Conservation (phyloP, 495 filamentous ascomycete species). For the Talaromyces trachyspermus region DNA sequence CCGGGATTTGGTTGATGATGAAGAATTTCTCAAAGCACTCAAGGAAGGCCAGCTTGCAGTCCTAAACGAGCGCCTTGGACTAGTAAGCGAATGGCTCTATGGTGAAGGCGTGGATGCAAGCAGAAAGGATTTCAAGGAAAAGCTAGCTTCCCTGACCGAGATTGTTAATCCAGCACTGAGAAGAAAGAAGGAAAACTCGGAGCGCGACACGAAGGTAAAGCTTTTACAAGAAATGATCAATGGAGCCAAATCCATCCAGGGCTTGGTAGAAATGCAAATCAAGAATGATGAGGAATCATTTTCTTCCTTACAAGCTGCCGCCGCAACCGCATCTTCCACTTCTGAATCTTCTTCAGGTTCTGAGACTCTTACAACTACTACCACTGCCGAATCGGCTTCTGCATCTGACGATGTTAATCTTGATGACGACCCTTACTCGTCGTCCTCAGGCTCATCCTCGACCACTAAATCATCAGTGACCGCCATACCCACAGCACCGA, state of each 20-base stretch:
- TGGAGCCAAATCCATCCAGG: conserved; percentile 41
- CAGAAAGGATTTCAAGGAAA: conserved; percentile 60
- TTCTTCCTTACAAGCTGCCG: conserved; percentile 15
- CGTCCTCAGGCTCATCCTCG: conserved; percentile 21
- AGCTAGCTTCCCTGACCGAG: conserved; percentile 62
- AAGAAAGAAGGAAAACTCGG: conserved; percentile 58
- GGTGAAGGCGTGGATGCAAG: conserved; percentile 71
- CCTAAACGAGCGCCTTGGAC: conserved; percentile 57
- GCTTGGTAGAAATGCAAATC: conserved; percentile 35
- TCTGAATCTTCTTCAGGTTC: conserved; percentile 17
- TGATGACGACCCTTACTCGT: conserved; percentile 36
- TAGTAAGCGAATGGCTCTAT: conserved; percentile 84
- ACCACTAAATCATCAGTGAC: conserved; percentile 21
- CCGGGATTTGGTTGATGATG: conserved; percentile 70
- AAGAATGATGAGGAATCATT: conserved; percentile 33
- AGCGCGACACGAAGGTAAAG: conserved; percentile 59
- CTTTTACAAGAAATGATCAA: conserved; percentile 54
- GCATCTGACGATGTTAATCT: conserved; percentile 26
- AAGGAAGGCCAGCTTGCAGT: conserved; percentile 52
- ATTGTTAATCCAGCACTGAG: conserved; percentile 62
- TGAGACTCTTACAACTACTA: conserved; percentile 12
- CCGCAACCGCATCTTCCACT: conserved; percentile 13
- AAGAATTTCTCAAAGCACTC: conserved; percentile 62
- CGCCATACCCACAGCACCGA: conserved; percentile 30
- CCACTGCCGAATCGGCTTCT: conserved; percentile 12